phyloP scores from a whole-genome alignment of 1,284 basidiomycete species.

The Cryptococcus sp. region DNA sequence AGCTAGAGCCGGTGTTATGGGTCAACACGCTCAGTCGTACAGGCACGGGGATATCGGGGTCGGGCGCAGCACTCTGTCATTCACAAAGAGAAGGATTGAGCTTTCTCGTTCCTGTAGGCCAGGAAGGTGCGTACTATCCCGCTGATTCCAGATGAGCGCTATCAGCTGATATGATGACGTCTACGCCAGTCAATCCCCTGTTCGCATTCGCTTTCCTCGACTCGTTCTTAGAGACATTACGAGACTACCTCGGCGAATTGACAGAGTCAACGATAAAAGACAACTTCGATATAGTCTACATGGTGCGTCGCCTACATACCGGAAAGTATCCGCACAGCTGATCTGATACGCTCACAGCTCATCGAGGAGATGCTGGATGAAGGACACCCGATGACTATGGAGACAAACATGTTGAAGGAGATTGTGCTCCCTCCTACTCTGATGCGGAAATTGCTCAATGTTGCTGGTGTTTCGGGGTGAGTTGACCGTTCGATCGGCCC shows the following conservation, averaged over 20 bases:
- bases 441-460: constrained; percentile 71
- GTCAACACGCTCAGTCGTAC: constrained; percentile 35
- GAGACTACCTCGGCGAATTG: constrained; percentile 80
- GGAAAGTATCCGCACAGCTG: background rate
- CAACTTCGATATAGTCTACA: constrained; percentile 94
- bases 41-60: constrained; percentile 33
- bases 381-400: constrained; percentile 92
- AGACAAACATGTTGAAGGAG: constrained; percentile 85
- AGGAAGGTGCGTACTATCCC: constrained; percentile 39
- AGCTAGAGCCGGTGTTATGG: constrained; percentile 47
- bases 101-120: constrained; percentile 77
- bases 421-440: constrained; percentile 86
- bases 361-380: constrained; percentile 94
- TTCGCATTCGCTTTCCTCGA: constrained; percentile 87
- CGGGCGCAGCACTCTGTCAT: constrained; percentile 60
- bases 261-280: constrained; percentile 77
- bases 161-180: background rate
- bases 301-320: constrained; percentile 58
- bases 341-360: constrained; percentile 59
- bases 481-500: constrained; percentile 10
- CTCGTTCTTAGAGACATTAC: constrained; percentile 77
- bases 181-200: constrained; percentile 73
- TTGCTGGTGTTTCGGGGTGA: constrained; percentile 62
- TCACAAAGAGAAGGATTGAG: constrained; percentile 70
- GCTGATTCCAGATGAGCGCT: background rate